Base-by-base conservation (phyloP, 2,329 filamentous ascomycete species). In the Trichophyton mentagrophytes region DNA sequence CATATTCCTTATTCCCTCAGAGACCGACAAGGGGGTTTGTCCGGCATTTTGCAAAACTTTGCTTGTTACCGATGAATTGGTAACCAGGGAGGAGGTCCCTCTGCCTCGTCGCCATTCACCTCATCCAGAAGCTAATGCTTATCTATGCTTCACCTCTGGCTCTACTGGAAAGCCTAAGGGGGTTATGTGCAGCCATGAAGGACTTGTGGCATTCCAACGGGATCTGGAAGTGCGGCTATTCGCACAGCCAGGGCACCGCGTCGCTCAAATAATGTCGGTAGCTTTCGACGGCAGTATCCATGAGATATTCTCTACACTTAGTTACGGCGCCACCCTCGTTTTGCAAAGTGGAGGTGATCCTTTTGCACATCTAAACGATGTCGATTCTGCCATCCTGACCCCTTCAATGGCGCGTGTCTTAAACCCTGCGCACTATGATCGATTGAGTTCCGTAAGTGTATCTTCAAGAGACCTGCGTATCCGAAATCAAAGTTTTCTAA, bases 91-190 rank as follows among this genome's bases (percentile, higher is more conserved):
- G 1, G 25, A 30, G 30, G 5, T 36, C 2, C 22, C 22, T 3
- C 6, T 15, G 20, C 22, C 22, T 7, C n/a, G 1, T 15, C 11
- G 22, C 5, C 15, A 7, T 11, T 30, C 13, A 9, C 15, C 20
- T 9, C 11, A 13, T 3, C 40, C 42, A 6, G 13, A 25, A 30
- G 22, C n/a, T 17, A 30, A 55, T 27, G 75, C 74, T 0, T 79
- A 76, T 60, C 30, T 79, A 0, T 74, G 72, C 55, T 79, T 77
- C 61, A 79, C 78, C 0, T 78, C 75, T 1, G 77, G 77, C 0
- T 72, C 72, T 5, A 77, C 74, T 1, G 76, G 77, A 3, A 68
- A 63, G 6, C 76, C 75, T 0, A 78, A 78, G 64, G 75, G 71
- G 0, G 73, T 76, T 4, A n/a, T 70, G 5, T 74, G 70, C 61